Evolutionary conservation across 2,329 filamentous ascomycete species (phyloP), one percentile per base, ranked within the genome.

Genomic region (Nannizzia gypsea): DNA sequence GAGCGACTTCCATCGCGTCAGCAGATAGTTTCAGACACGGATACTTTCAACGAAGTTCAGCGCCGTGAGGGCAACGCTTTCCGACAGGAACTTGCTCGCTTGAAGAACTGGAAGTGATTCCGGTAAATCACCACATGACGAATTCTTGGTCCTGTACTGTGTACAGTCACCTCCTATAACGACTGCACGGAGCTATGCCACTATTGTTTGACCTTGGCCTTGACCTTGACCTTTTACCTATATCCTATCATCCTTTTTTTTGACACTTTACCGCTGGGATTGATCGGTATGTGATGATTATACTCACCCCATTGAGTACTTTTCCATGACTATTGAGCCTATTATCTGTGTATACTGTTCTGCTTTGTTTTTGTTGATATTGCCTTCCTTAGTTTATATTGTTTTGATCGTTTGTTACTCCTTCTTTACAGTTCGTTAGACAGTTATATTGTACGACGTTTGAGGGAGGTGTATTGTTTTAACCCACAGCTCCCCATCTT

Each of bases 11-110:
- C 56, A 56, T 34, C 36, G 22, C 26, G 54, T 64, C 50, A 52
- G 64, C 59, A 56, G 3, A 46, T 58, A 3, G 20, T 63, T 56
- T 42, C 52, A 42, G 64, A 71, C 63, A 52, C 63, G 62, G 64
- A 71, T 62, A n/a, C 69, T 59, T 67, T 66, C 59, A 60, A 64
- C 52, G 66, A 72, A 44, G 64, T 69, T 34, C 67, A 72, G 40
- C 64, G 68, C 52, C 59, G 60, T 5, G 63, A 67, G 24, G 66
- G 67, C 15, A 70, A 71, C 62, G 68, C 67, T 11, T 74, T 75
- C 60, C 67, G 67, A 55, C 66, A 72, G 40, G 72, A 76, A 58
- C 64, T 73, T n/a, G 61, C 69, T 24, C 71, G 69, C 60, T 67
- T 74, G 63, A 73, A 70, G 64, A 71, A 68, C 59, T 74, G 72